Evolutionary conservation across 2,329 filamentous ascomycete genomes (phyloP).

Genomic region (Orbilia blumenaviensis): DNA sequence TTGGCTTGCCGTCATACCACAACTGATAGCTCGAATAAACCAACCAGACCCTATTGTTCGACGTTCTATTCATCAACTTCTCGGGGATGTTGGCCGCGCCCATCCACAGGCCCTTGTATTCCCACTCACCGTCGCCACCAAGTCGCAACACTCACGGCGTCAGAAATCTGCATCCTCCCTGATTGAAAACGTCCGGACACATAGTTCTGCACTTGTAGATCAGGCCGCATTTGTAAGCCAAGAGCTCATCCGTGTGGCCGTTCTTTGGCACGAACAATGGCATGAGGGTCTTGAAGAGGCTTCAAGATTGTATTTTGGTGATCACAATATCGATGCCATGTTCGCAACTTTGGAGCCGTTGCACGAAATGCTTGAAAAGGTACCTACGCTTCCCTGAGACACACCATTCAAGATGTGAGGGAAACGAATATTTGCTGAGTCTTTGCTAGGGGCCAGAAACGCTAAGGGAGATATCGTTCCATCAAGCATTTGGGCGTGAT

Average conservation of each 20-base stretch:
- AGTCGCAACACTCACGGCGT: slow-evolving; percentile 84
- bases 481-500: slow-evolving; percentile 95
- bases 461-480: slow-evolving; percentile 90
- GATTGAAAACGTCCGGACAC: slow-evolving; percentile 97
- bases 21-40: slow-evolving; percentile 96
- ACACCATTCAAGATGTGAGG: neutral
- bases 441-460: slow-evolving; percentile 78
- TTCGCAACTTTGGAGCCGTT: slow-evolving; percentile 87
- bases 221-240: slow-evolving; percentile 95
- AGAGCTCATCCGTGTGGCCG: slow-evolving; percentile 94
- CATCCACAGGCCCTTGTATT: slow-evolving; percentile 98
- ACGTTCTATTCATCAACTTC: slow-evolving; percentile 86
- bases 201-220: slow-evolving; percentile 89
- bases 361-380: slow-evolving; percentile 85
- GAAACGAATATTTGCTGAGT: slow-evolving; percentile 18
- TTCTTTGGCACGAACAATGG: slow-evolving; percentile 99
- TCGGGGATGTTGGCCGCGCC: slow-evolving; percentile 89
- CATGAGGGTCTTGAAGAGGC: slow-evolving; percentile 98
- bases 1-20: slow-evolving; percentile 97
- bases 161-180: slow-evolving; percentile 89
- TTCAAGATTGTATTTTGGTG: slow-evolving; percentile 93
- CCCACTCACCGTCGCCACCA: slow-evolving; percentile 96
- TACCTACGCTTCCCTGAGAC: slow-evolving; percentile 30
- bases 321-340: slow-evolving; percentile 98
- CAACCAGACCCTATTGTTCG: slow-evolving; percentile 90